phyloP scores from a whole-genome alignment of 73 alveolate species.

The Paramecium pentaurelia region DNA sequence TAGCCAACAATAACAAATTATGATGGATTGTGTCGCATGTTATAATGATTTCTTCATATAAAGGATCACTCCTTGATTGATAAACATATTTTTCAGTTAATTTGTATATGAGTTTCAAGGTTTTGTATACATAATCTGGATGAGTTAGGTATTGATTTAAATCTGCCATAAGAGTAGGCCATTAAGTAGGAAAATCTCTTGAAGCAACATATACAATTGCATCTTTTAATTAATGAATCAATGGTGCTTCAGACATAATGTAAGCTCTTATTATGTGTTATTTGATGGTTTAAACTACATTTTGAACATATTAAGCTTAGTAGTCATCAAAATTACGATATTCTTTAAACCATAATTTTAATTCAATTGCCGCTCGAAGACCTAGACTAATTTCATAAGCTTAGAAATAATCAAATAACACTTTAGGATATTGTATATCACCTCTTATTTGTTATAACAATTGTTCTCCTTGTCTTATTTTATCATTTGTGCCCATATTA shows the following conservation, averaged over 20 bases:
- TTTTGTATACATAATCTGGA: slow-evolving; percentile 21
- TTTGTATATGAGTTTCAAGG: slow-evolving; percentile 24
- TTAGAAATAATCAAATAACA: neutral
- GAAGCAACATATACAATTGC: neutral
- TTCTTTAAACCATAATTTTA: slow-evolving; percentile 2
- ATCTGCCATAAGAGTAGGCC: slow-evolving; percentile 7
- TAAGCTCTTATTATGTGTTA: neutral
- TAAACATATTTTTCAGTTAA: slow-evolving; percentile 55
- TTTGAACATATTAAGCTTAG: neutral
- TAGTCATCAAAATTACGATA: slow-evolving; percentile 23
- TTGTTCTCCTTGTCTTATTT: neutral
- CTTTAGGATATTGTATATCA: slow-evolving; percentile 28
- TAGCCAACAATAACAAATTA: neutral
- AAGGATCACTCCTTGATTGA: slow-evolving; percentile 48
- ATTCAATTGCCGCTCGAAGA: slow-evolving; percentile 27
- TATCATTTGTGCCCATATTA: neutral
- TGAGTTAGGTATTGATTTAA: neutral
- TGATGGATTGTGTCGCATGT: slow-evolving; percentile 42
- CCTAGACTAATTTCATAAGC: slow-evolving; percentile 2
- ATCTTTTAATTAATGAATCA: neutral
- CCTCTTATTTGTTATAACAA: neutral
- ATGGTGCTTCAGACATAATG: neutral
- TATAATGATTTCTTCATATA: slow-evolving; percentile 50
- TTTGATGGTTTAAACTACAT: neutral
- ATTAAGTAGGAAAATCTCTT: slow-evolving; percentile 11